These are phyloP conservation scores for Flaveria ramosissima DNA, from an alignment of 129 eudicot species.

Conservation along the genomic window DNA sequence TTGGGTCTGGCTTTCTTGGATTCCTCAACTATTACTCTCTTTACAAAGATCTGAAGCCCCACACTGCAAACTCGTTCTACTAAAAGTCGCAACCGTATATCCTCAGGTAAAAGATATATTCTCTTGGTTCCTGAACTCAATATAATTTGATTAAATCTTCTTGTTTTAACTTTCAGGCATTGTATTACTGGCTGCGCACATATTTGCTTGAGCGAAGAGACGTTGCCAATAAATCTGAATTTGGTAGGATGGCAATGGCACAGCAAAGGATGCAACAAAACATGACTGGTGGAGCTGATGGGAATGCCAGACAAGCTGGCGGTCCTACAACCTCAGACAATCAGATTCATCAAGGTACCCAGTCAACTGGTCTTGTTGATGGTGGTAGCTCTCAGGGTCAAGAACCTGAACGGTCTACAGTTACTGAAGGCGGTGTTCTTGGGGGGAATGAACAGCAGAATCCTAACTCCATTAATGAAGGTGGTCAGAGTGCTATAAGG, in stretches of 20 bases:
- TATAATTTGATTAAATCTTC: constrained; percentile 14
- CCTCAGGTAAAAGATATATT: constrained; percentile 65
- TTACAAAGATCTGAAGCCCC: constrained; percentile 93
- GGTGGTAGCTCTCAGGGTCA: constrained; percentile 75
- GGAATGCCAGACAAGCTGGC: constrained; percentile 63
- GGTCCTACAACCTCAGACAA: constrained; percentile 62
- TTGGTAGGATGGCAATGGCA: constrained; percentile 90
- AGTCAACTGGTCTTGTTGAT: constrained; percentile 63
- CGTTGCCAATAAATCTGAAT: constrained; percentile 88
- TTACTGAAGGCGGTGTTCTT: constrained; percentile 59
- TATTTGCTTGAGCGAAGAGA: constrained; percentile 97
- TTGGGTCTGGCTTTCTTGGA: constrained; percentile 99
- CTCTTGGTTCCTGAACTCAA: not conserved
- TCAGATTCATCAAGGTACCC: constrained; percentile 74
- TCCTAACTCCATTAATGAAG: constrained; percentile 57
- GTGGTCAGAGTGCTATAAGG: constrained; percentile 75
- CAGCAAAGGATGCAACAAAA: constrained; percentile 97
- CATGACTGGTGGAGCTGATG: constrained; percentile 61
- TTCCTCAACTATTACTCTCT: constrained; percentile 90
- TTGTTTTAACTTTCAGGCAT: constrained; percentile 49
- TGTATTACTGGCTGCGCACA: constrained; percentile 98
- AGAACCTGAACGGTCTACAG: constrained; percentile 74
- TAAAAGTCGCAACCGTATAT: constrained; percentile 84
- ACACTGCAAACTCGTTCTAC: constrained; percentile 90
- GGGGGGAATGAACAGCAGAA: constrained; percentile 66